Conservation (phyloP, 768 basidiomycete species). For the Cystofilobasidium macerans region DNA sequence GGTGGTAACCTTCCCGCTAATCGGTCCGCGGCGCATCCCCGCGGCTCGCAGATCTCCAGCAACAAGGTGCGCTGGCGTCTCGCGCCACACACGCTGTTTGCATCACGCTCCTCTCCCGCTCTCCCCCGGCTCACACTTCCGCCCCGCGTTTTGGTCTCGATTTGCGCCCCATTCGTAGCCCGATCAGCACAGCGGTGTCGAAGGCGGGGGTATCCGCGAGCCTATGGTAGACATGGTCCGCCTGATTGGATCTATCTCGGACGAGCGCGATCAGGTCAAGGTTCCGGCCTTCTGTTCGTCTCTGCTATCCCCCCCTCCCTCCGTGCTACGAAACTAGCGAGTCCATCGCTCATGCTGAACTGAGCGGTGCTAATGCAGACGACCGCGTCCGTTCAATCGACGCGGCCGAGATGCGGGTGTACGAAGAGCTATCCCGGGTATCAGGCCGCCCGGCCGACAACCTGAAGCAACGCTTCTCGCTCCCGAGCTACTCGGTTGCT, state of each 20-base stretch:
- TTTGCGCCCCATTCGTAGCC: constrained; percentile 36
- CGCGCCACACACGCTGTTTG: too few relatives aligned
- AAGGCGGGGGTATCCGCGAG: constrained; percentile 76
- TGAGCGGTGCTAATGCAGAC: constrained; percentile 24
- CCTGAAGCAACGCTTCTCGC: constrained; percentile 70
- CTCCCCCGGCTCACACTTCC: not conserved
- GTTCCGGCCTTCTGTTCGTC: constrained; percentile 75
- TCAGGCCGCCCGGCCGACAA: constrained; percentile 57
- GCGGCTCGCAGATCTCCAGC: constrained; percentile 62
- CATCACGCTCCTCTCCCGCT: not conserved
- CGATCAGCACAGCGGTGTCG: constrained; percentile 86
- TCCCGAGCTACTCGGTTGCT: constrained; percentile 82
- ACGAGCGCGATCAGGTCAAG: constrained; percentile 46
- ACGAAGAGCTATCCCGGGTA: constrained; percentile 56
- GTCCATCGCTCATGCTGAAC: too few relatives aligned
- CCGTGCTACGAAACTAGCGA: too few relatives aligned
- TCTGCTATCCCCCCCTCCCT: not conserved
- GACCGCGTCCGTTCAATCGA: constrained; percentile 63
- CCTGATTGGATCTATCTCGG: constrained; percentile 56
- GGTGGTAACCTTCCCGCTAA: too few relatives aligned
- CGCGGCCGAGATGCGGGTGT: constrained; percentile 55
- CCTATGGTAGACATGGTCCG: constrained; percentile 81
- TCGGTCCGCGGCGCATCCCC: not conserved
- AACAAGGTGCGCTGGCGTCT: too few relatives aligned
- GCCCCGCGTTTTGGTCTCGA: too few relatives aligned